These are phyloP conservation scores for Leucosporidium creatinivorum DNA, from an alignment of 768 basidiomycete genomes.

Conservation along the genomic window DNA sequence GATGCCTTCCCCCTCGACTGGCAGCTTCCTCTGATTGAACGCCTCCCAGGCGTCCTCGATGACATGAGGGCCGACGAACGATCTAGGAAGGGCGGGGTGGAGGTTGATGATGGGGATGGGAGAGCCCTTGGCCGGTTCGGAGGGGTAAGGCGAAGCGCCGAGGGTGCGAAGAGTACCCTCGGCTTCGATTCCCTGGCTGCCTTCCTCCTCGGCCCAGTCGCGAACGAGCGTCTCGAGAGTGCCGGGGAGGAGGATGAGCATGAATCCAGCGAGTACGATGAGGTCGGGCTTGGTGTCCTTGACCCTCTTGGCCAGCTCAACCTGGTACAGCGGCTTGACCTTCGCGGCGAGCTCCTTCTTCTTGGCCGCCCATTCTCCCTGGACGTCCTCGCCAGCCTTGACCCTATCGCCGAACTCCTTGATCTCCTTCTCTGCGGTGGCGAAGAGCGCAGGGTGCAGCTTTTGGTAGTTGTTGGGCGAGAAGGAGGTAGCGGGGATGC, in stretches of 20 bases:
- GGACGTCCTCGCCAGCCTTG: constrained; percentile 45
- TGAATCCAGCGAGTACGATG: constrained; percentile 95
- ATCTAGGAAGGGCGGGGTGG: constrained; percentile 89
- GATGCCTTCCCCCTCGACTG: neutral
- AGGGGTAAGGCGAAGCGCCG: constrained; percentile 20
- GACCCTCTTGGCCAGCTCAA: constrained; percentile 60
- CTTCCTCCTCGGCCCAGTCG: constrained; percentile 36
- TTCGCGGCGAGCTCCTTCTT: no score
- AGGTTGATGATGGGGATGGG: constrained; percentile 85
- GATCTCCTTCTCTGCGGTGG: constrained; percentile 37
- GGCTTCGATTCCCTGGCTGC: no score
- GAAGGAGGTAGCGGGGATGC: constrained; percentile 74
- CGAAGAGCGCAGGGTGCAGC: constrained; percentile 47
- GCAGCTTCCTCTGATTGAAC: constrained; percentile 50
- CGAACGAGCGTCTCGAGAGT: constrained; percentile 58
- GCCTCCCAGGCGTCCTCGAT: constrained; percentile 84
- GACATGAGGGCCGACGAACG: constrained; percentile 86
- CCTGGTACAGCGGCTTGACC: constrained; percentile 40
- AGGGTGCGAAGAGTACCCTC: constrained; percentile 7
- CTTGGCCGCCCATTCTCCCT: neutral
- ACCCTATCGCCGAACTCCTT: constrained; percentile 69
- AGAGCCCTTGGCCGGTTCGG: constrained; percentile 5
- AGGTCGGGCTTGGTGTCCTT: constrained; percentile 59
- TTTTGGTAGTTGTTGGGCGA: constrained; percentile 79
- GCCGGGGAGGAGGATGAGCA: constrained; percentile 82